phyloP scores from a whole-genome alignment of 2,329 filamentous ascomycete genomes.

The Ophiostoma novo-ulmi region DNA sequence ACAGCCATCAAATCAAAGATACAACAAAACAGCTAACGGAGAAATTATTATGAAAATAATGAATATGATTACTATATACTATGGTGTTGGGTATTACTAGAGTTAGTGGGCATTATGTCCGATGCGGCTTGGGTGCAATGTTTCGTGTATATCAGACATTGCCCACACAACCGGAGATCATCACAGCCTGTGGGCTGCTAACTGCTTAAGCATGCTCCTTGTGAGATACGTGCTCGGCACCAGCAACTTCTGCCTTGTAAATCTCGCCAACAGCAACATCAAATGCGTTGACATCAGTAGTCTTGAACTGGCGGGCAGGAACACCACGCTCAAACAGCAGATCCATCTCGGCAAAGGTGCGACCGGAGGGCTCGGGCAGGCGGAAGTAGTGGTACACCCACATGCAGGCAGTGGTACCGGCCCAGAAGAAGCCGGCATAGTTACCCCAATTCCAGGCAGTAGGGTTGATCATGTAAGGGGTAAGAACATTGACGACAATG shows the following conservation, averaged over 20 bases:
- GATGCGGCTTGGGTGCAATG: neutral
- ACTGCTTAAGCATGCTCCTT: neutral
- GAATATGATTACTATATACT: neutral
- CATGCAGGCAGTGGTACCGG: constrained; percentile 43
- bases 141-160: neutral
- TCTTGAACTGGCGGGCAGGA: constrained; percentile 35
- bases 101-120: too few species aligned
- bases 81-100: too few species aligned
- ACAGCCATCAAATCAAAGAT: neutral
- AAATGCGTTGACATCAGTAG: constrained; percentile 17
- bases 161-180: neutral
- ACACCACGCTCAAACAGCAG: constrained; percentile 46
- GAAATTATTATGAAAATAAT: neutral
- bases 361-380: constrained; percentile 50
- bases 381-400: constrained; percentile 48
- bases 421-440: constrained; percentile 46
- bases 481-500: constrained; percentile 44
- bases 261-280: constrained; percentile 18
- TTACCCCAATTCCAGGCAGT: constrained; percentile 47
- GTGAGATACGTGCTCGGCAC: neutral
- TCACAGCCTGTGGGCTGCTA: neutral
- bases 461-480: constrained; percentile 44
- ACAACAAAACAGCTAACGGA: neutral
- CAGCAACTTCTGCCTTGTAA: neutral
- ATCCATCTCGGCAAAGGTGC: constrained; percentile 52